Evolutionary conservation across 129 eudicot genomes (phyloP).

Genomic region (Ambrosia artemisiifolia): DNA sequence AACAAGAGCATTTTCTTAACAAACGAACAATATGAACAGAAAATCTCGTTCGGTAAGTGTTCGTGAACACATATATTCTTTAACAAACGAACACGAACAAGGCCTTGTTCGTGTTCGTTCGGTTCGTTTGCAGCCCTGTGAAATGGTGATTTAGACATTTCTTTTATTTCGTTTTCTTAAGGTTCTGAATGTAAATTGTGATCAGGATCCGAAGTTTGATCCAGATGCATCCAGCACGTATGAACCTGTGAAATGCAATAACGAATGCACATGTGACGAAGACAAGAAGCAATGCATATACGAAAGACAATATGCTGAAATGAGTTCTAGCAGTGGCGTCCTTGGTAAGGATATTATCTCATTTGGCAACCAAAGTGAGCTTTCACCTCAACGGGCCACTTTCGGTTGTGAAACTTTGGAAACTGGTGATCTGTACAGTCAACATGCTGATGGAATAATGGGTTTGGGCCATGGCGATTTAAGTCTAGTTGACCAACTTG

Average conservation of each 20-base stretch:
- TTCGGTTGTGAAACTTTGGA: constrained; percentile 93
- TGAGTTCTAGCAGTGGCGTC: constrained; percentile 99
- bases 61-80: too few relatives aligned
- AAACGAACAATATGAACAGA: too few relatives aligned
- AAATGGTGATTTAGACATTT: constrained; percentile 1
- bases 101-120: too few relatives aligned
- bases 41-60: too few relatives aligned
- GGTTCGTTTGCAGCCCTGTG: too few relatives aligned
- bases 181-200: constrained; percentile 5
- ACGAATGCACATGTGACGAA: constrained; percentile 69
- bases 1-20: too few relatives aligned
- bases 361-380: constrained; percentile 91
- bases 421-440: constrained; percentile 91
- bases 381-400: constrained; percentile 77
- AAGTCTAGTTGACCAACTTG: constrained; percentile 93
- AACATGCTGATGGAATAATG: constrained; percentile 98
- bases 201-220: constrained; percentile 90
- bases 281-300: constrained; percentile 63
- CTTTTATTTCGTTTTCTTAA: not conserved
- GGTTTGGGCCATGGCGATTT: constrained; percentile 96
- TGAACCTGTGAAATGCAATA: constrained; percentile 69
- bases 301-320: constrained; percentile 88
- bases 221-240: constrained; percentile 78
- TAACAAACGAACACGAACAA: too few relatives aligned
- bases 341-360: constrained; percentile 84